Conservation (phyloP, 1,284 basidiomycete genomes). For the Microbotryum intermedium region DNA sequence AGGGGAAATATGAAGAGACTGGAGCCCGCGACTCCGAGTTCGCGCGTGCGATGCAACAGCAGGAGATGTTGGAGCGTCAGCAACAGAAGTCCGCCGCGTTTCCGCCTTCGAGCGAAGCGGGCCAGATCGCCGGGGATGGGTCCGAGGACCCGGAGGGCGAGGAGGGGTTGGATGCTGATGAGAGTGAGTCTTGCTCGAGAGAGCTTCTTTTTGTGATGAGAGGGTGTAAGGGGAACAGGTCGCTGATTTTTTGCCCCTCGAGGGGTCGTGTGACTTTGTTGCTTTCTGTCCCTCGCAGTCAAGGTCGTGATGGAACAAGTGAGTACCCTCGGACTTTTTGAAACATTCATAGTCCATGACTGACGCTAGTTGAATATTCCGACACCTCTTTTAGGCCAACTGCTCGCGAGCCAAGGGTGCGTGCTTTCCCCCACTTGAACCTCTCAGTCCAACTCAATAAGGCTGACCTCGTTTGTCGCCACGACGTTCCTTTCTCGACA, state of each 20-base stretch:
- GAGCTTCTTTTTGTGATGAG: too few relatives aligned
- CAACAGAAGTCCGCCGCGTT: constrained; percentile 6
- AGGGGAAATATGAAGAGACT: constrained; percentile 60
- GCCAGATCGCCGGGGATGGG: constrained; percentile 27
- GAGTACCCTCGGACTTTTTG: background rate
- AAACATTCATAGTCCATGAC: too few relatives aligned
- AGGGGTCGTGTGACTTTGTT: background rate
- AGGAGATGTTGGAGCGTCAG: constrained; percentile 54
- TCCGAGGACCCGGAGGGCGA: constrained; percentile 38
- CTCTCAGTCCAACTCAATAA: background rate
- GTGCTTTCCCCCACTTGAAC: background rate
- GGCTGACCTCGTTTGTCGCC: background rate
- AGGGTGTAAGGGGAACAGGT: too few relatives aligned
- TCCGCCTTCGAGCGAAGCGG: constrained; percentile 16
- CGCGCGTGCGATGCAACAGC: constrained; percentile 27
- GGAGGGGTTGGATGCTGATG: constrained; percentile 67
- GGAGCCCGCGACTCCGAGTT: constrained; percentile 6
- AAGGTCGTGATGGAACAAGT: constrained; percentile 84
- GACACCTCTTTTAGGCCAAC: constrained; percentile 30
- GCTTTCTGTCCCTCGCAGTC: constrained; percentile 39
- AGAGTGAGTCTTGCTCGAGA: constrained; percentile 45
- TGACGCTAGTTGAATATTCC: background rate
- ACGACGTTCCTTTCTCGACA: background rate
- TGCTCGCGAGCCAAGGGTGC: constrained; percentile 67
- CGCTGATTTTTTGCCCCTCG: background rate